Percentiles rank a stretch among this genome's conserved stretches.
Conservation (phyloP, 495 filamentous ascomycete genomes). For the Talaromyces wortmannii region DNA sequence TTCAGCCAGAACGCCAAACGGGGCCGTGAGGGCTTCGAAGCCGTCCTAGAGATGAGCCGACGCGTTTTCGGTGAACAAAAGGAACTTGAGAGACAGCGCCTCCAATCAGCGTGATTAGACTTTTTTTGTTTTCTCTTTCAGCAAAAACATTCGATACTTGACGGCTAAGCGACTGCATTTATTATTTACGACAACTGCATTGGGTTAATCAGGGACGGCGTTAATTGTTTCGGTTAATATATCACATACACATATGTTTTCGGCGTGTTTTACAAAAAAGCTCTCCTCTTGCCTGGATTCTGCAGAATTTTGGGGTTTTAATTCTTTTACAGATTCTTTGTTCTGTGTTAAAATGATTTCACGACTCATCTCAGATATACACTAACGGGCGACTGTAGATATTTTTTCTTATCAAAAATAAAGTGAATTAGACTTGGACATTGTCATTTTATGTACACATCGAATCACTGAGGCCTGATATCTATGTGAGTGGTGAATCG, state of each 20-base stretch:
- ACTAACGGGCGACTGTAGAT: no score
- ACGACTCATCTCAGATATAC: background rate
- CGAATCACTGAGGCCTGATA: no score
- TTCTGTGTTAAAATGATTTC: background rate
- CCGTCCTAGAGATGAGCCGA: conserved; percentile 87
- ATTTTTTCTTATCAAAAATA: no score
- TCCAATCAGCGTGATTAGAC: conserved; percentile 8
- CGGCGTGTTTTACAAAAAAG: conserved; percentile 1
- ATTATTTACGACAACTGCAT: conserved; percentile 1
- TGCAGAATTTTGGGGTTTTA: background rate
- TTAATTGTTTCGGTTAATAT: background rate
- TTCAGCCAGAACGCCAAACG: conserved; percentile 87
- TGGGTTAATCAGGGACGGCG: background rate
- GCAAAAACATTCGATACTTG: background rate
- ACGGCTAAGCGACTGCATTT: conserved; percentile 31
- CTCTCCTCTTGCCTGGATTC: background rate
- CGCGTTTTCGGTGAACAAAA: conserved; percentile 87
- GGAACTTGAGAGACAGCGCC: conserved; percentile 44
- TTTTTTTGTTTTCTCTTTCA: conserved; percentile 1
- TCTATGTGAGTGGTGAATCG: no score
- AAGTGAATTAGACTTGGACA: no score
- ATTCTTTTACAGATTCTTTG: no score
- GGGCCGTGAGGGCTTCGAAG: conserved; percentile 89
- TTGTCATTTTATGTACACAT: no score
- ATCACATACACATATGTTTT: conserved; percentile 1